phyloP scores from a whole-genome alignment of 2,329 filamentous ascomycete species.

The Ambrosiella beaveri region DNA sequence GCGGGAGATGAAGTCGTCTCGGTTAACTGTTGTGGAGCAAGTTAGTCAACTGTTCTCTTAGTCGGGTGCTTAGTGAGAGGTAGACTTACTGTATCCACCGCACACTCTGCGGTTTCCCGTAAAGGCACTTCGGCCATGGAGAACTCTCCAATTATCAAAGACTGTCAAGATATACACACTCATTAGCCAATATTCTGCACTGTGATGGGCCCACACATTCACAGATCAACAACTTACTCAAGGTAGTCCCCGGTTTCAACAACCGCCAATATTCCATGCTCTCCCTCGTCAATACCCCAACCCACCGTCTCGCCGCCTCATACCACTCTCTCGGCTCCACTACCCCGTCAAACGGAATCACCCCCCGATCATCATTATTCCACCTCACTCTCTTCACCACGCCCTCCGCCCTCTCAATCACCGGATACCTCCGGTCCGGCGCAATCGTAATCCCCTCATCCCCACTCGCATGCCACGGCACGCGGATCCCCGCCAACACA shows the following conservation, averaged over 20 bases:
- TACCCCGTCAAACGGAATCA: conserved; percentile 37
- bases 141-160: conserved; percentile 89
- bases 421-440: conserved; percentile 51
- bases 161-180: conserved; percentile 31
- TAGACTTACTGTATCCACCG: conserved; percentile 65
- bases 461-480: conserved; percentile 76
- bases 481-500: conserved; percentile 34
- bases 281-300: conserved; percentile 46
- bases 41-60: not conserved
- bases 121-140: conserved; percentile 75
- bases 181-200: not conserved
- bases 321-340: conserved; percentile 52
- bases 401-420: conserved; percentile 42
- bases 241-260: conserved; percentile 56
- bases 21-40: conserved; percentile 39
- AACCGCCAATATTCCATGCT: conserved; percentile 64
- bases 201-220: not conserved
- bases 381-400: conserved; percentile 50
- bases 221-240: conserved; percentile 40
- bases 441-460: conserved; percentile 70
- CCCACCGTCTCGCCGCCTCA: conserved; percentile 56
- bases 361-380: conserved; percentile 82
- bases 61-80: not conserved
- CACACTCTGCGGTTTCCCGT: conserved; percentile 74
- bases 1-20: conserved; percentile 64